phyloP scores from a whole-genome alignment of 1,284 basidiomycete species.

The Mixia osmundae region DNA sequence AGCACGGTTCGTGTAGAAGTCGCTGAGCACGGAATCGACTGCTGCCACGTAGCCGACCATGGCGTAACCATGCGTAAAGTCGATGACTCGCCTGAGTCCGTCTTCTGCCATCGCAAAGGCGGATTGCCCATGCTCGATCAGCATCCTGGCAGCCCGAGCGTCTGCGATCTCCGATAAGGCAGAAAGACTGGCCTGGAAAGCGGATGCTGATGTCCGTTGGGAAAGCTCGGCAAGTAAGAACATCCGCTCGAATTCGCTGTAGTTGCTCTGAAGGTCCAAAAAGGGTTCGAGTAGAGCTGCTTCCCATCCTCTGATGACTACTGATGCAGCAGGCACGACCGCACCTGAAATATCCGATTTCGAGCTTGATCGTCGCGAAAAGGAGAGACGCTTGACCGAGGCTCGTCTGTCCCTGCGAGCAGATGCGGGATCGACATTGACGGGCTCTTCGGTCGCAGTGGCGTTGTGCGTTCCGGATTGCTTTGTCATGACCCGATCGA shows the following conservation, averaged over 20 bases:
- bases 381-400: too few relatives aligned
- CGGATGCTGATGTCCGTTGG: conserved; percentile 1
- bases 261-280: conserved; percentile 63
- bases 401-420: conserved; percentile 21
- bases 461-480: too few relatives aligned
- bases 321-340: too few relatives aligned
- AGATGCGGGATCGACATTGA: conserved; percentile 15
- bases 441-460: too few relatives aligned
- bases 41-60: conserved; percentile 43
- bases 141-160: conserved; percentile 13
- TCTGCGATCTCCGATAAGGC: not conserved
- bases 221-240: conserved; percentile 36
- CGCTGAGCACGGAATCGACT: conserved; percentile 44
- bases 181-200: not conserved
- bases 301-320: conserved; percentile 47
- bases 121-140: conserved; percentile 34
- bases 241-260: conserved; percentile 45
- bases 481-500: conserved; percentile 38
- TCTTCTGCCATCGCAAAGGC: conserved; percentile 56
- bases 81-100: conserved; percentile 42
- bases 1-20: conserved; percentile 18
- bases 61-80: conserved; percentile 72
- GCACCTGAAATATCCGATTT: too few relatives aligned
- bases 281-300: conserved; percentile 75
- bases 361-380: too few relatives aligned